Conservation (phyloP, 306 rosid genomes). For the Cicer chorassanicum region DNA sequence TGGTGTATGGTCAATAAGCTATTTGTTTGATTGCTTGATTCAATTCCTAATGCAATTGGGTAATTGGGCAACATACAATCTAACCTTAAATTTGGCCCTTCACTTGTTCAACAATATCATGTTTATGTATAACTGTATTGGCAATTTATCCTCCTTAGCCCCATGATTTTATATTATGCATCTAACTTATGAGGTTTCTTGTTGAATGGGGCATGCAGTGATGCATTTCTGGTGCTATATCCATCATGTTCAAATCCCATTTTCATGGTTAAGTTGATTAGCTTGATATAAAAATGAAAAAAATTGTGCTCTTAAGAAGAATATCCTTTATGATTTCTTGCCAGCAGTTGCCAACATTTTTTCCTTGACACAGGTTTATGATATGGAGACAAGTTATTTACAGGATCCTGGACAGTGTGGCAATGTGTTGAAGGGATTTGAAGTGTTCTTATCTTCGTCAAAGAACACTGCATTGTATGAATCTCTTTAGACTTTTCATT, state of each 20-base stretch:
- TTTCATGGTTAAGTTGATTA: slow-evolving; percentile 15
- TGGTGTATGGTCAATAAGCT: too few relatives aligned
- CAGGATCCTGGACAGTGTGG: slow-evolving; percentile 99
- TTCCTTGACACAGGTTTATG: slow-evolving; percentile 72
- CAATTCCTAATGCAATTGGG: neutral
- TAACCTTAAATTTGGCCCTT: slow-evolving; percentile 20
- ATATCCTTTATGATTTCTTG: neutral
- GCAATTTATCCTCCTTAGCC: neutral
- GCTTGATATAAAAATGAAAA: neutral
- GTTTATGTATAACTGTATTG: neutral
- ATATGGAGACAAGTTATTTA: slow-evolving; percentile 95
- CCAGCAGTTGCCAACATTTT: slow-evolving; percentile 30
- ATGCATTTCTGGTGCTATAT: slow-evolving; percentile 25
- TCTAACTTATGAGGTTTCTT: slow-evolving; percentile 15
- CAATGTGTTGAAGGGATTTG: slow-evolving; percentile 97
- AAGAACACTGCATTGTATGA: slow-evolving; percentile 95
- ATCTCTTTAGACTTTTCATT: neutral
- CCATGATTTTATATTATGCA: neutral
- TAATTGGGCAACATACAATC: slow-evolving; percentile 14
- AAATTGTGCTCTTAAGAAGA: neutral
- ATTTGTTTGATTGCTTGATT: slow-evolving; percentile 13
- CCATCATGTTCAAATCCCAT: slow-evolving; percentile 8
- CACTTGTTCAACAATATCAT: slow-evolving; percentile 15
- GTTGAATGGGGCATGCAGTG: slow-evolving; percentile 28
- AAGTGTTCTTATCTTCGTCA: slow-evolving; percentile 89